Evolutionary conservation across 495 filamentous ascomycete genomes (phyloP), one percentile per base, ranked within the genome.

Genomic region (Penicillium malachiteum): DNA sequence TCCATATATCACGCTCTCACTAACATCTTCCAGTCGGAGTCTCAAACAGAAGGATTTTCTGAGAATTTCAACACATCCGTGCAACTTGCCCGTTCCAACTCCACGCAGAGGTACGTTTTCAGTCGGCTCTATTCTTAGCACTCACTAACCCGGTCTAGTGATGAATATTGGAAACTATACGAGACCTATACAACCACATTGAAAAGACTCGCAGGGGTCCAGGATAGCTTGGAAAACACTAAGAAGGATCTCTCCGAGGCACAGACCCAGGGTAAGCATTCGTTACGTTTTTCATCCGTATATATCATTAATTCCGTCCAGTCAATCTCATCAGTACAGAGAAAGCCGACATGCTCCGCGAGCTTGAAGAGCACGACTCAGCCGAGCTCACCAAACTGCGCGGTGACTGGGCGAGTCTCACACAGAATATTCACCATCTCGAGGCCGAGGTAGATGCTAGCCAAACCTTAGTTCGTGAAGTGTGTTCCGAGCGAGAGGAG

Each of bases 91-190:
- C 68, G 68, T 48, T 57, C 63, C 31, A 71, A 72, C 41, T 75
- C 74, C 41, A 67, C 71, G 0, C 74, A 78, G 54, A 72, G 69
- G 74, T 75, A 67, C 44, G 57, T 52, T 7, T 32, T 37, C 30
- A 32, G 30, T 5, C 12, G n/a, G 7, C 13, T 12, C 35, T 17
- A 2, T 21, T 16, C 34, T 16, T 13, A 41, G 12, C 14, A 17
- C 33, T 38, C 54, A 40, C 66, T 76, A 59, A 74, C 44, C 7
- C 34, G 5, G 10, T 17, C 4, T 17, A 77, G 78, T 57, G 75
- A 79, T 38, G 71, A 77, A 21, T 79, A 79, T 50, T 78, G 72
- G 70, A 76, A 72, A 38, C 52, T 78, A 48, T 78, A 78, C 46
- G 77, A 78, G 33, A 73, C 74, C 37, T 73, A 72, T 52, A 73